A percentile compares a stretch with the other conserved stretches of the same genome.
Evolutionary conservation across 805 yeast genomes (phyloP).

Genomic region (Cephaloascus albidus): DNA sequence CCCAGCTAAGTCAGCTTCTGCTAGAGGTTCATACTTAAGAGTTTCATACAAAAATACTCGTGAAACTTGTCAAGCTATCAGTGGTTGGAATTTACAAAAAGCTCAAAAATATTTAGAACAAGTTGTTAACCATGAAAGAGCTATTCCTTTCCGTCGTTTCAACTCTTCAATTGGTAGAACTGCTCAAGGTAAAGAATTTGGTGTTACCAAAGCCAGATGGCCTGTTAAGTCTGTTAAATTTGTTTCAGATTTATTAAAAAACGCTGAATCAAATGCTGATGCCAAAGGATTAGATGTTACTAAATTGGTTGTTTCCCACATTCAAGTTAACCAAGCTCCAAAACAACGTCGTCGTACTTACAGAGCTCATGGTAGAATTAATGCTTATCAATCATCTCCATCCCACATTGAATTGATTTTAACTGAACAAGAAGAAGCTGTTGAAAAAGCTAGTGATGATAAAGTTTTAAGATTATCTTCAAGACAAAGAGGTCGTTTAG

Average conservation of each 20-base stretch:
- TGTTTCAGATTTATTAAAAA: slow-evolving; percentile 87
- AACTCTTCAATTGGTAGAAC: slow-evolving; percentile 97
- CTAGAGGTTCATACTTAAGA: slow-evolving; percentile 99
- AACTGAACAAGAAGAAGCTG: slow-evolving; percentile 90
- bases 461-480: slow-evolving; percentile 65
- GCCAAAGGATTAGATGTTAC: slow-evolving; percentile 96
- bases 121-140: slow-evolving; percentile 97
- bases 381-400: slow-evolving; percentile 98
- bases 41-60: slow-evolving; percentile 99
- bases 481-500: slow-evolving; percentile 89
- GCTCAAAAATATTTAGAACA: slow-evolving; percentile 94
- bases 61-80: slow-evolving; percentile 97
- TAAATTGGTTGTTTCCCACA: slow-evolving; percentile 91
- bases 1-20: slow-evolving; percentile 99
- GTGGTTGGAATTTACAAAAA: slow-evolving; percentile 94
- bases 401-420: slow-evolving; percentile 97
- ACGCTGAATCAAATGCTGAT: slow-evolving; percentile 99
- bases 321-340: slow-evolving; percentile 99
- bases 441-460: slow-evolving; percentile 81
- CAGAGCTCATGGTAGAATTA: slow-evolving; percentile 99
- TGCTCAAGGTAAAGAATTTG: slow-evolving; percentile 99
- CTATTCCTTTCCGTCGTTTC: slow-evolving; percentile 98
- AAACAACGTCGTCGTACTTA: slow-evolving; percentile 99
- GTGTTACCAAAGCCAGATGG: slow-evolving; percentile 99
- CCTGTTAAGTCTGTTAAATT: slow-evolving; percentile 97